Evolutionary conservation across 164 flowering plant genomes (phyloP).

Genomic region (Vitis amurensis): DNA sequence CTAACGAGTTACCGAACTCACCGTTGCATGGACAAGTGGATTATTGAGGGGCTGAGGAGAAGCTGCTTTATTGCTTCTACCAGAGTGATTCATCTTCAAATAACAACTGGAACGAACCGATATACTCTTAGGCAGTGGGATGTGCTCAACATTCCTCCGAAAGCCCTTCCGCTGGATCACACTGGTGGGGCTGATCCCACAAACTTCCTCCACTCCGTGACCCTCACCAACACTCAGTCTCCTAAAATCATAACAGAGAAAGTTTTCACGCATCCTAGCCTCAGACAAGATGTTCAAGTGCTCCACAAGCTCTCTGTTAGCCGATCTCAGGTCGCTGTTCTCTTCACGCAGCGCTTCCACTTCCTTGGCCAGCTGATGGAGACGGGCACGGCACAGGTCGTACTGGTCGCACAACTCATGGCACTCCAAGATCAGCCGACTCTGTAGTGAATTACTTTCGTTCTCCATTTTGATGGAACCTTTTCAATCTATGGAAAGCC

Average conservation of each 20-base stretch:
- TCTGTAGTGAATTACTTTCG: constrained; percentile 9
- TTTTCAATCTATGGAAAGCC: too few relatives aligned
- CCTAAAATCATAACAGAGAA: neutral
- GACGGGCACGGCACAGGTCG: constrained; percentile 24
- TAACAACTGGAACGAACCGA: constrained; percentile 2
- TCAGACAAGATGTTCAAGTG: constrained; percentile 17
- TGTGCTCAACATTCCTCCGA: neutral
- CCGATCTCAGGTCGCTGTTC: constrained; percentile 20
- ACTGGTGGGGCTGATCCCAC: neutral
- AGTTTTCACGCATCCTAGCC: constrained; percentile 1
- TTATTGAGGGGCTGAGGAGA: too few relatives aligned
- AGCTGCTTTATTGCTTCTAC: neutral
- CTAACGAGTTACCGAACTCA: too few relatives aligned
- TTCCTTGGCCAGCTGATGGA: constrained; percentile 16
- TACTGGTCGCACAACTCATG: constrained; percentile 21
- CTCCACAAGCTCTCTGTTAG: constrained; percentile 24
- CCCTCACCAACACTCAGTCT: too few relatives aligned
- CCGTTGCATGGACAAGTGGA: too few relatives aligned
- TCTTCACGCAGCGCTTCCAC: constrained; percentile 21
- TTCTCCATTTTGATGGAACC: too few relatives aligned
- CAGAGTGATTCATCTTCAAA: neutral
- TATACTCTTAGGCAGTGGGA: constrained; percentile 2
- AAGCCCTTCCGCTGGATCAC: neutral
- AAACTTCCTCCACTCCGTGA: too few relatives aligned
- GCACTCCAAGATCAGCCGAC: constrained; percentile 30